A percentile compares a stretch with the other conserved stretches of the same genome.
phyloP scores from a whole-genome alignment of 2,329 filamentous ascomycete genomes.

The Claviceps pazoutovae region DNA sequence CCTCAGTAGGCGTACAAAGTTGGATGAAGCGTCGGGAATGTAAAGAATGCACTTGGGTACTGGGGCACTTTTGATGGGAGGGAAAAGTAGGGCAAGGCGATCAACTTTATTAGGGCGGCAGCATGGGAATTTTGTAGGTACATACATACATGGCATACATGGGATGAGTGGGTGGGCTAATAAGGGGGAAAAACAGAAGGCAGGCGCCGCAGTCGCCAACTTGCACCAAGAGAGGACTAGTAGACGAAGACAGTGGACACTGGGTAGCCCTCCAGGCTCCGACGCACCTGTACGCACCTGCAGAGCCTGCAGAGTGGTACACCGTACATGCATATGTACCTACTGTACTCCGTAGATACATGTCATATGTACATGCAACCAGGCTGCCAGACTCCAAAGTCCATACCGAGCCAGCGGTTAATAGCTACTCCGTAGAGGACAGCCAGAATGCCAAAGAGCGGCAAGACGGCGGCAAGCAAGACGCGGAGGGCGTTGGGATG shows the following conservation, averaged over 20 bases:
- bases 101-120: not conserved
- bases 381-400: too few relatives aligned
- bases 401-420: too few relatives aligned
- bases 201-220: slow-evolving; percentile 5
- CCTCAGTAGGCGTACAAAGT: not conserved
- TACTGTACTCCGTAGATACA: too few relatives aligned
- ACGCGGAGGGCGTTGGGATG: not conserved
- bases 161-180: slow-evolving; percentile 5
- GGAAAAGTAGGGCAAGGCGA: not conserved
- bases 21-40: not conserved
- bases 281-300: too few relatives aligned
- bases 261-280: too few relatives aligned
- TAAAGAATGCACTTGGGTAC: not conserved
- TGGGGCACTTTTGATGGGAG: not conserved
- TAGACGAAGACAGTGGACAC: not conserved
- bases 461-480: not conserved
- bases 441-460: too few relatives aligned
- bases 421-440: too few relatives aligned
- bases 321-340: too few relatives aligned
- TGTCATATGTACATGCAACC: too few relatives aligned
- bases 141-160: not conserved
- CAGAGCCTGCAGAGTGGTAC: too few relatives aligned
- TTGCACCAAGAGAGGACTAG: too few relatives aligned
- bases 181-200: not conserved
- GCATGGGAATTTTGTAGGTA: slow-evolving; percentile 1